Evolutionary conservation across 495 filamentous ascomycete genomes (phyloP), one percentile per base, ranked within the genome.

Genomic region (Lasiosphaeria hispida): DNA sequence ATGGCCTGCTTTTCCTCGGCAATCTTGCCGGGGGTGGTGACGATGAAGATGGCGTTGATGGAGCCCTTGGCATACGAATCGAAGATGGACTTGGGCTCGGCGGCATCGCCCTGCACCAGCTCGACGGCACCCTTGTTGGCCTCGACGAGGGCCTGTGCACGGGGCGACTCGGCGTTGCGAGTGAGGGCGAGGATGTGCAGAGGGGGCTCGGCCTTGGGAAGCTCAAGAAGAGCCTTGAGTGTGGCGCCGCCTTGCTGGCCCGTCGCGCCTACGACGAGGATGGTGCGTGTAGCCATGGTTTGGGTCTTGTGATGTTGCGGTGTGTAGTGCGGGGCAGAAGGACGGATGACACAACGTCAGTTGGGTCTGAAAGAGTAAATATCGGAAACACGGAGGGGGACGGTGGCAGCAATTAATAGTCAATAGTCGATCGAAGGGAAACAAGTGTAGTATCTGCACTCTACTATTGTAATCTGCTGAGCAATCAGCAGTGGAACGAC

Each of bases 121-220:
- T 77, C 74, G 47, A 86, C 67, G 44, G 58, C 14, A n/a, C 50
- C 56, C 17, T 66, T 63, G 62, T 71, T 58, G 37, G 63, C 57
- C 10, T 58, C 58, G 3, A 68, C 69, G 5, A 89, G 75, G 41
- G 74, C 72, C 62, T 83, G 72, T 0, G 87, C 85, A 11, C 71
- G 74, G 17, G 74, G 36, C 9, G 84, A 84, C 7, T 71, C 57
- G 7, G 80, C 54, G 56, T 87, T 77, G 44, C 88, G 85, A 0
- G 88, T 91, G 11, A 91, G 74, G 15, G 85, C 89, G 13, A 91
- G 79, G 62, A 92, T 84, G 49, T 83, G 78, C 68, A 86, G 76
- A 8, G 71, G 65, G 3, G 55, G 37, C 34, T 44, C 7, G n/a
- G 71, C 54, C 3, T 59, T 44, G 40, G 72, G 47, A 5, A 72